Percentiles rank a stretch among this genome's conserved stretches.
Evolutionary conservation across 2,329 filamentous ascomycete species (phyloP).

Genomic region (Claviceps pazoutovae): DNA sequence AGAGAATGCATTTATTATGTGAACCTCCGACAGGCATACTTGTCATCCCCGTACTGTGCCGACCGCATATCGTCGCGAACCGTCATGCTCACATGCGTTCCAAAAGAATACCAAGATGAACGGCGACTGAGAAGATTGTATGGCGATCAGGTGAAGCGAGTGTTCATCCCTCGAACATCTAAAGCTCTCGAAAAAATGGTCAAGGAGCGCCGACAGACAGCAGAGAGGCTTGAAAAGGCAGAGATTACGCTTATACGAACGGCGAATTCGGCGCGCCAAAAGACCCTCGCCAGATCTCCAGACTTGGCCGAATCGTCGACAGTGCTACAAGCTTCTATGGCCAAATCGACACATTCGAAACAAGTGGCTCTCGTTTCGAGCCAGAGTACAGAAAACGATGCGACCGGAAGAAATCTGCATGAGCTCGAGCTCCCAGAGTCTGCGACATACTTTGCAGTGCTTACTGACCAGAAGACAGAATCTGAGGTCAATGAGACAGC

Average conservation of each 20-base stretch:
- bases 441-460: neutral
- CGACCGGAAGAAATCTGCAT: neutral
- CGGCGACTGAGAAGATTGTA: conserved; percentile 68
- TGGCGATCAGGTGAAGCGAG: conserved; percentile 62
- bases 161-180: conserved; percentile 73
- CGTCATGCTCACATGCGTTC: conserved; percentile 78
- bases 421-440: conserved; percentile 6
- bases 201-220: conserved; percentile 64
- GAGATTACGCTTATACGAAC: conserved; percentile 75
- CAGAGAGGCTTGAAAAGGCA: conserved; percentile 70
- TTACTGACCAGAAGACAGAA: neutral
- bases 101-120: conserved; percentile 62
- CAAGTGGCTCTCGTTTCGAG: conserved; percentile 2
- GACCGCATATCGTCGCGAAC: conserved; percentile 81
- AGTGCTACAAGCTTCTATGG: neutral
- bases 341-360: conserved; percentile 1
- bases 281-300: conserved; percentile 3
- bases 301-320: neutral
- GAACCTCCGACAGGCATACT: conserved; percentile 83
- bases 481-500: neutral
- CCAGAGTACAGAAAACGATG: conserved; percentile 2
- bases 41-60: conserved; percentile 71
- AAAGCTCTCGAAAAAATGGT: conserved; percentile 69
- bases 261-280: conserved; percentile 58
- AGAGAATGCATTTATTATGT: conserved; percentile 85